A percentile compares a stretch with the other conserved stretches of the same genome.
Evolutionary conservation across 1,139 yeast genomes (phyloP).

Genomic region (Candida tetrigidarum): DNA sequence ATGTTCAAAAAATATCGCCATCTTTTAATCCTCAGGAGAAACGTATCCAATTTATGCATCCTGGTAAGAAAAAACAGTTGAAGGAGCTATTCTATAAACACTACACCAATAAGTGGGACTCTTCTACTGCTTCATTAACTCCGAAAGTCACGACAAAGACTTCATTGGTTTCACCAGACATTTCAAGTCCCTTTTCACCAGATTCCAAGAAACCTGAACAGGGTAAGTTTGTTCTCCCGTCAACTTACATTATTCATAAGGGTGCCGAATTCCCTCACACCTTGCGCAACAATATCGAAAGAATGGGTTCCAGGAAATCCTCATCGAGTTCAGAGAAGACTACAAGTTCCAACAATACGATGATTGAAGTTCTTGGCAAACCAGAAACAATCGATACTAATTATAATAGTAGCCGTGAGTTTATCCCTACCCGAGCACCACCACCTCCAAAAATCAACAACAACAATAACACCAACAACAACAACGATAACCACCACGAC

Average conservation of each 20-base stretch:
- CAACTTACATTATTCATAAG: not conserved
- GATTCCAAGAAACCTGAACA: not conserved
- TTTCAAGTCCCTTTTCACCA: not conserved
- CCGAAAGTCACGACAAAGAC: not conserved
- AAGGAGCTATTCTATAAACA: slow-evolving; percentile 6
- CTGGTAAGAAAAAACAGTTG: not conserved
- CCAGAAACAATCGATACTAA: slow-evolving; percentile 7
- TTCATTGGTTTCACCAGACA: not conserved
- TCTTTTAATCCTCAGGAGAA: not conserved
- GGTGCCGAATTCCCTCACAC: not conserved
- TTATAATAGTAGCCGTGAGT: slow-evolving; percentile 3
- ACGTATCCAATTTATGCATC: slow-evolving; percentile 4
- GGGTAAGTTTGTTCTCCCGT: not conserved
- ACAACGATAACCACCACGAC: not conserved
- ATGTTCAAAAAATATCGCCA: not conserved
- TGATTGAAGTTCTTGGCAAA: slow-evolving; percentile 7
- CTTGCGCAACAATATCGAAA: not conserved
- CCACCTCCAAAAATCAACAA: slow-evolving; percentile 9
- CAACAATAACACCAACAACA: not conserved
- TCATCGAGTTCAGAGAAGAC: slow-evolving; percentile 7
- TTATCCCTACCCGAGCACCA: slow-evolving; percentile 7
- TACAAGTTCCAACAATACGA: slow-evolving; percentile 4
- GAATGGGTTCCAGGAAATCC: slow-evolving; percentile 3
- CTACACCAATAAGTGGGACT: not conserved
- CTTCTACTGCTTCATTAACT: not conserved